Percentiles rank a stretch among this genome's conserved stretches.
Conservation (phyloP, 352 stramenopile genomes). For the Phytopythium cucurbitacearum region DNA sequence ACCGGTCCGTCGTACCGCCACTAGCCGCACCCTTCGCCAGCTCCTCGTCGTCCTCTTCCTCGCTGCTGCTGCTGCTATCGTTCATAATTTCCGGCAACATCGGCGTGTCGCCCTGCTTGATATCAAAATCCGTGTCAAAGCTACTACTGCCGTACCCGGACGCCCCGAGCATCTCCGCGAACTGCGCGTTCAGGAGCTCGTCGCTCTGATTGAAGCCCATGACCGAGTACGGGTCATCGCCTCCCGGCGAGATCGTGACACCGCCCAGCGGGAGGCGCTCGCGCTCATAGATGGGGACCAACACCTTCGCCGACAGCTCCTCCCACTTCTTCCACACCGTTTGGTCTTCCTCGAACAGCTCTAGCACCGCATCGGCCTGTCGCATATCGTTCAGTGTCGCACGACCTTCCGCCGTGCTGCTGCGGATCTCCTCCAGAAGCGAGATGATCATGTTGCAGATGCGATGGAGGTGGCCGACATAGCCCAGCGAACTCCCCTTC, state of each 20-base stretch:
- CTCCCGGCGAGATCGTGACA: constrained; percentile 40
- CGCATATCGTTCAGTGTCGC: constrained; percentile 82
- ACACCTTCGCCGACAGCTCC: constrained; percentile 59
- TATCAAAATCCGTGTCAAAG: constrained; percentile 77
- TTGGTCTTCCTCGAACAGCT: constrained; percentile 79
- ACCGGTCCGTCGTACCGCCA: constrained; percentile 22
- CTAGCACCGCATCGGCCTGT: constrained; percentile 73
- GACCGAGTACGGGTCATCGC: constrained; percentile 72
- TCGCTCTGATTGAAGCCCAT: constrained; percentile 73
- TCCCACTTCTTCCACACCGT: constrained; percentile 75
- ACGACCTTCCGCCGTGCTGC: constrained; percentile 49
- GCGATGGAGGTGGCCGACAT: constrained; percentile 74
- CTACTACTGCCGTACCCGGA: constrained; percentile 54
- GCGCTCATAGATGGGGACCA: constrained; percentile 73
- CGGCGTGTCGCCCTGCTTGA: constrained; percentile 60
- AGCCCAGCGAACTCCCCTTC: constrained; percentile 75
- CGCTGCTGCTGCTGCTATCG: constrained; percentile 85
- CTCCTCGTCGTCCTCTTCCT: constrained; percentile 74
- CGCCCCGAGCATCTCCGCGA: constrained; percentile 77
- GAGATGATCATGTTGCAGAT: constrained; percentile 87
- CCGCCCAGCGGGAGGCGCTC: constrained; percentile 74
- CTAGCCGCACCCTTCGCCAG: constrained; percentile 9
- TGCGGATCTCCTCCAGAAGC: constrained; percentile 69
- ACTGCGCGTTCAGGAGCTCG: constrained; percentile 75
- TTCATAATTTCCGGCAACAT: constrained; percentile 86